phyloP scores from a whole-genome alignment of 306 rosid genomes.

The Pachyrhizus erosus region DNA sequence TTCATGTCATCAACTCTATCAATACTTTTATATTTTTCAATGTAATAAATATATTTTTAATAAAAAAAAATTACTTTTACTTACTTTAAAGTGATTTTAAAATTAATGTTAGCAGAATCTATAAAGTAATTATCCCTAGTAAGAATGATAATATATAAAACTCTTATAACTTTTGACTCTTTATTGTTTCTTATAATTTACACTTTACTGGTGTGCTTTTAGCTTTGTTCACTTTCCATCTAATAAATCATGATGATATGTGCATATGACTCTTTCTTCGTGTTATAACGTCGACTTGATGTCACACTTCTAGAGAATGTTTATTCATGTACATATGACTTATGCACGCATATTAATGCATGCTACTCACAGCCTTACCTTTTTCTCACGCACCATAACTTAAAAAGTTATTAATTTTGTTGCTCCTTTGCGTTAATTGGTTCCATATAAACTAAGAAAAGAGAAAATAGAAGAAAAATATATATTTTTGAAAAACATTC shows the following conservation, averaged over 20 bases:
- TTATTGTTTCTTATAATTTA: neutral
- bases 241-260: neutral
- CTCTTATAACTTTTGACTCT: neutral
- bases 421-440: neutral
- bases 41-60: neutral
- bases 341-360: too few relatives aligned
- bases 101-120: neutral
- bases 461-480: neutral
- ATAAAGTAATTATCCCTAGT: neutral
- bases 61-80: too few relatives aligned
- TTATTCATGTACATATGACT: too few relatives aligned
- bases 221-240: neutral
- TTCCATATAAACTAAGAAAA: neutral
- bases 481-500: too few relatives aligned
- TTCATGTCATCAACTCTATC: neutral
- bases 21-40: neutral
- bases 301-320: neutral
- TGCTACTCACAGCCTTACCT: too few relatives aligned
- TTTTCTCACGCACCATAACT: too few relatives aligned
- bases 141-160: neutral
- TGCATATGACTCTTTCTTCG: neutral
- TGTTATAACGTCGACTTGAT: neutral
- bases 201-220: neutral
- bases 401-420: too few relatives aligned
- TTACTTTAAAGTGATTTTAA: too few relatives aligned